A percentile compares a stretch with the other conserved stretches of the same genome.
Conservation (phyloP, 352 stramenopile genomes). For the Phytophthora citrophthora region DNA sequence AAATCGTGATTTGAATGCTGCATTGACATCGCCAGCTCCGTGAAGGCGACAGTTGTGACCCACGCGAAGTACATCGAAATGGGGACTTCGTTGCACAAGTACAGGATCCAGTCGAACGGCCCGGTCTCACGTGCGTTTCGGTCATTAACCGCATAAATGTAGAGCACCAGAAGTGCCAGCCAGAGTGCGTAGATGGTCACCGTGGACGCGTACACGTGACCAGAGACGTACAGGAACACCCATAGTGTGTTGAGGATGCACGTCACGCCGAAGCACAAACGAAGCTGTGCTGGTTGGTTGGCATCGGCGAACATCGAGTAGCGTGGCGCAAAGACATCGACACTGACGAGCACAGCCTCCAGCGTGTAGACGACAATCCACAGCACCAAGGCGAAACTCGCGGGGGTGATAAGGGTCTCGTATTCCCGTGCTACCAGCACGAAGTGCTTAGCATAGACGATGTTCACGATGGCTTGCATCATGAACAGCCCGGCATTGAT, state of each 20-base stretch:
- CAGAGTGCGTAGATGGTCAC: constrained; percentile 74
- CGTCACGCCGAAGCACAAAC: constrained; percentile 65
- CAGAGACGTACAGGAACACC: constrained; percentile 65
- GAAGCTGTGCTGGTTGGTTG: constrained; percentile 66
- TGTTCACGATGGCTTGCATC: constrained; percentile 71
- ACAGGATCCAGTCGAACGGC: constrained; percentile 67
- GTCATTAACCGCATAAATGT: constrained; percentile 84
- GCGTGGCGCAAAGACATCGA: constrained; percentile 69
- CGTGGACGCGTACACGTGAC: constrained; percentile 60
- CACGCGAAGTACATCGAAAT: constrained; percentile 84
- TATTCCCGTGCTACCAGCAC: constrained; percentile 56
- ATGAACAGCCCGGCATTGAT: constrained; percentile 67
- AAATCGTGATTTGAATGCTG: constrained; percentile 59
- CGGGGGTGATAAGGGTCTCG: constrained; percentile 77
- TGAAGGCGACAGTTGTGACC: constrained; percentile 74
- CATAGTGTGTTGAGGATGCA: constrained; percentile 74
- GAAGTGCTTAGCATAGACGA: constrained; percentile 66
- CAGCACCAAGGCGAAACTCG: constrained; percentile 63
- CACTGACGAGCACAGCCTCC: constrained; percentile 64
- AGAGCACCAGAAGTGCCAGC: constrained; percentile 76
- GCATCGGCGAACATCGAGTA: constrained; percentile 78
- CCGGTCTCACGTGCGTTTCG: constrained; percentile 51
- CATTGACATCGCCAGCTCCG: constrained; percentile 71
- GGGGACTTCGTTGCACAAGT: constrained; percentile 77
- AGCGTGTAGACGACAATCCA: constrained; percentile 78